These are phyloP conservation scores for Candida broadrunensis DNA, from an alignment of 805 yeast genomes.

Conservation along the genomic window DNA sequence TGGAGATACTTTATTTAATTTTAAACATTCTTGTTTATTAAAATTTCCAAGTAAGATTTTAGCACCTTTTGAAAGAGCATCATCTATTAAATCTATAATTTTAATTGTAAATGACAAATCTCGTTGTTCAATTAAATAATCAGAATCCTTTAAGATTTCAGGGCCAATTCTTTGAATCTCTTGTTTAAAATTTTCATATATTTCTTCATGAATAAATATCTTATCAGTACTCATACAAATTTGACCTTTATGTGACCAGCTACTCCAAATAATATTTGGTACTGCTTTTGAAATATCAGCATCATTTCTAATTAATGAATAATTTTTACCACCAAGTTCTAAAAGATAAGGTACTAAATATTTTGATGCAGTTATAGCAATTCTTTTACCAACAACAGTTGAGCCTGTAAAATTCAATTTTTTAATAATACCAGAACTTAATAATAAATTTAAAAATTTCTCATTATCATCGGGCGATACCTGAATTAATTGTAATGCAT, in stretches of 20 bases:
- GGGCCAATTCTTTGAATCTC: constrained; percentile 14
- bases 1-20: constrained; percentile 16
- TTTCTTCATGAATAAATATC: constrained; percentile 30
- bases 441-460: constrained; percentile 19
- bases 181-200: constrained; percentile 26
- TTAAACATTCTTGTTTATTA: constrained; percentile 1
- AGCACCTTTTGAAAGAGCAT: constrained; percentile 40
- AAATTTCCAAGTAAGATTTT: constrained; percentile 19
- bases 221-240: constrained; percentile 47
- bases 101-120: constrained; percentile 17
- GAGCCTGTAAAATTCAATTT: constrained; percentile 49
- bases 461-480: constrained; percentile 20
- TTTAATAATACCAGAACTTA: constrained; percentile 22
- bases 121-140: constrained; percentile 26
- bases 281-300: constrained; percentile 32
- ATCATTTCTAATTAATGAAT: constrained; percentile 28
- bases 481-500: constrained; percentile 34
- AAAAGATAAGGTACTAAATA: constrained; percentile 39
- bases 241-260: constrained; percentile 46
- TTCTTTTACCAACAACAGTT: constrained; percentile 32
- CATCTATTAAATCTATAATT: constrained; percentile 23
- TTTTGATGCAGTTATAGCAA: constrained; percentile 35
- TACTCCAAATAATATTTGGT: constrained; percentile 22
- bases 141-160: constrained; percentile 13
- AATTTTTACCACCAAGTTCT: constrained; percentile 48